phyloP scores from a whole-genome alignment of 768 basidiomycete genomes.

The Heimioporus sp. region DNA sequence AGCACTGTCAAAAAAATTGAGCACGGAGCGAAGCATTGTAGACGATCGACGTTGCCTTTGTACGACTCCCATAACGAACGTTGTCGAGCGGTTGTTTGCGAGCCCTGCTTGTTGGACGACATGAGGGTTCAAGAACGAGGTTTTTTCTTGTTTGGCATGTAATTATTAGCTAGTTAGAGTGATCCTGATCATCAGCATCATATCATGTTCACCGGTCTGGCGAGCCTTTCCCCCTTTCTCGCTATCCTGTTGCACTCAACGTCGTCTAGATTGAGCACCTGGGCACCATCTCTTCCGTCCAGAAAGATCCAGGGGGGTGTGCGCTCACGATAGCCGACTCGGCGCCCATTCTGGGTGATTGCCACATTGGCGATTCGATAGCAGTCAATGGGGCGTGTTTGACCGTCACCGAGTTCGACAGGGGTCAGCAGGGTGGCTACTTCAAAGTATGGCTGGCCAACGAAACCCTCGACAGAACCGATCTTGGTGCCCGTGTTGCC shows the following conservation, averaged over 20 bases:
- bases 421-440: constrained; percentile 60
- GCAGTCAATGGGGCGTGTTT: constrained; percentile 86
- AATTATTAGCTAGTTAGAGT: not conserved
- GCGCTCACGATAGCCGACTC: constrained; percentile 74
- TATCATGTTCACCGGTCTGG: constrained; percentile 78
- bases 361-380: constrained; percentile 92
- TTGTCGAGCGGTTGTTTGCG: constrained; percentile 8
- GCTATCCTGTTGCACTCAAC: constrained; percentile 4
- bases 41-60: constrained; percentile 30
- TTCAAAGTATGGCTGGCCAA: constrained; percentile 96
- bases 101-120: not conserved
- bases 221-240: constrained; percentile 34
- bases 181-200: constrained; percentile 1
- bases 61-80: constrained; percentile 44
- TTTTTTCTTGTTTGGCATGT: not conserved
- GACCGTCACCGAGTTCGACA: constrained; percentile 85
- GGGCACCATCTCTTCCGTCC: constrained; percentile 67
- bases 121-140: constrained; percentile 11
- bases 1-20: constrained; percentile 39
- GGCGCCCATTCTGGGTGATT: constrained; percentile 77
- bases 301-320: constrained; percentile 72
- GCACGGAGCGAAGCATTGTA: constrained; percentile 7
- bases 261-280: constrained; percentile 80
- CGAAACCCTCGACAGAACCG: constrained; percentile 88
- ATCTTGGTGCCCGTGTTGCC: constrained; percentile 60